Base-by-base conservation (phyloP, 441 rosid species). In the Breynia disticha region DNA sequence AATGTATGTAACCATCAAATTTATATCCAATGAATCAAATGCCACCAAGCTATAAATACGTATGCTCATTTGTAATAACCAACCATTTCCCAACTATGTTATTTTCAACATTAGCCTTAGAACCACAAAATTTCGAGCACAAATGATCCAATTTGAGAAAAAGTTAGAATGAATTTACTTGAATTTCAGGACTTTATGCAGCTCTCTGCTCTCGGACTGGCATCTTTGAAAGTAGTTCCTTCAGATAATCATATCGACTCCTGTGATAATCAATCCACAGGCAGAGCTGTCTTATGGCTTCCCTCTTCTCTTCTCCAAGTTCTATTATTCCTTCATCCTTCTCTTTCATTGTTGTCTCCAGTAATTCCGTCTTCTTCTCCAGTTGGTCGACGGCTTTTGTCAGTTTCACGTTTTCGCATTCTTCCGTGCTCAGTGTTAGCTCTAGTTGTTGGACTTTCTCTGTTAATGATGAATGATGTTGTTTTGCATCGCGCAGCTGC, bases 211-310 rank as follows among this genome's bases (percentile, higher is more conserved):
- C 59, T 67, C 86, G 66, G 21, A 55, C 54, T 15, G 58, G 59
- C 55, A 55, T 67, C 71, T 68, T 80, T 2, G 76, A 69, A 55
- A 91, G 63, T 15, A 70, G 63, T 53, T 81, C 82, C 71, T 73
- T 74, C 19, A 86, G 80, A 66, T 79, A 56, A 55, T 89, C 79
- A n/a, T 70, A 75, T 10, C 80, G 74, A 19, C 67, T 60, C 13
- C 83, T 76, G 56, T 93, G 90, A 64, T 81, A 84, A 16, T 93
- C 96, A 20, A 74, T 84, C 87, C 80, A 81, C 50, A 84, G 1
- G 63, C 99, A 89, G 13, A 93, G 83, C 78, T 93, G 97, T 72
- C 96, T 75, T 46, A 93, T 86, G n/a, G 87, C 90, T 57, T 93
- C 99, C 67, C 82, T 79, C 76, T 93, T 93, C 80, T 78, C 87